Percentiles rank a stretch among this genome's conserved stretches.
Conservation (phyloP, 139 green algal genomes). For the Micractinium sp. region DNA sequence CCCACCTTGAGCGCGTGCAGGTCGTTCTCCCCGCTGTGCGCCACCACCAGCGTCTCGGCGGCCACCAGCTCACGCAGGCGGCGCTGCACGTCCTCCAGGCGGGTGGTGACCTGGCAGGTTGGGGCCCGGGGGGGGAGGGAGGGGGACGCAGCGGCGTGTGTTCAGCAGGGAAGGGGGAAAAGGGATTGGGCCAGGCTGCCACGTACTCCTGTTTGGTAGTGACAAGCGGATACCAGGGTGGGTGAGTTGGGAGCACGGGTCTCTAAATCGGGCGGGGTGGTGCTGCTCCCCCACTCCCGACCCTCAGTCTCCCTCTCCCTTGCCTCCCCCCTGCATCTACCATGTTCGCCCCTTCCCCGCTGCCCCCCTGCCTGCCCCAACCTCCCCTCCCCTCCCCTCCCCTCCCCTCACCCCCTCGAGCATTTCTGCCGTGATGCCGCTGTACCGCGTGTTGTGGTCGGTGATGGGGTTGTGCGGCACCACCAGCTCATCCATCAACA, state of each 20-base stretch:
- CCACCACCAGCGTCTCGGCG: conserved; percentile 74
- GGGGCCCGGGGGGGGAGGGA: not conserved
- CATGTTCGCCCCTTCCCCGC: not conserved
- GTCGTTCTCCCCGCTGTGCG: conserved; percentile 95
- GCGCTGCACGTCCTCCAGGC: conserved; percentile 67
- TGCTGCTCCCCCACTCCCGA: too few species aligned
- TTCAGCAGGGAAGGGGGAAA: not conserved
- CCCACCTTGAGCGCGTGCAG: conserved; percentile 60
- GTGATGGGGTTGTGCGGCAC: conserved; percentile 80
- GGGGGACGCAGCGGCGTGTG: not conserved
- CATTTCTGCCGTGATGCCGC: conserved; percentile 82
- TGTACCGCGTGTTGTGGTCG: conserved; percentile 90
- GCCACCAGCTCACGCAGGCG: not conserved
- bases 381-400: not conserved
- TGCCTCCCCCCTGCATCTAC: not conserved
- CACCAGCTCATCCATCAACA: conserved; percentile 87
- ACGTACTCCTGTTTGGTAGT: too few species aligned
- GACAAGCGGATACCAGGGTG: too few species aligned
- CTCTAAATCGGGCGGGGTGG: too few species aligned
- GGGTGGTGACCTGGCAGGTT: conserved; percentile 53
- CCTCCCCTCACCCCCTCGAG: conserved; percentile 54
- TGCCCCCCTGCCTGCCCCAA: too few species aligned
- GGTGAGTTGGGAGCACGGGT: too few species aligned
- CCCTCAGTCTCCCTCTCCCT: not conserved
- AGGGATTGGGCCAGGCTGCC: too few species aligned